Evolutionary conservation across 192 early-diverging fungal species (phyloP).

Genomic region (Oehlia diaphana): DNA sequence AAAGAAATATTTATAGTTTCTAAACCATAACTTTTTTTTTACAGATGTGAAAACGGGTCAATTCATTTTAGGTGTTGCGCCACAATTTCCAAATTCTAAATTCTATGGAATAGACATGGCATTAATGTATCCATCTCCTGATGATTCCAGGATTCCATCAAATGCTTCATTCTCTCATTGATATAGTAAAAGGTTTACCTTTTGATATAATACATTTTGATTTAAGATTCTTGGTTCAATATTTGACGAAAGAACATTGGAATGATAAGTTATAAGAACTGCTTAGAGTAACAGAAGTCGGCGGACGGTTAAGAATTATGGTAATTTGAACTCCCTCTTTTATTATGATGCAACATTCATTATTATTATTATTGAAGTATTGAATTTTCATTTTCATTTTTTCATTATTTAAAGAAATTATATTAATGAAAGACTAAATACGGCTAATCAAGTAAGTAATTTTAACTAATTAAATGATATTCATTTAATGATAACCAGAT

Average conservation of each 20-base stretch:
- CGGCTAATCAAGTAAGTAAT: background rate
- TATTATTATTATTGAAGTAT: too few relatives aligned
- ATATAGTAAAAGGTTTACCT: constrained; percentile 39
- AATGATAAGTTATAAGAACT: constrained; percentile 29
- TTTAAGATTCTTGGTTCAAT: constrained; percentile 29
- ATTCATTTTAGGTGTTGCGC: background rate
- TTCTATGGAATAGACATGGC: constrained; percentile 19
- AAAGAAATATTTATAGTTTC: too few relatives aligned
- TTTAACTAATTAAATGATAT: too few relatives aligned
- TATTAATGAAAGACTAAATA: background rate
- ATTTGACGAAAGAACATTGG: constrained; percentile 1
- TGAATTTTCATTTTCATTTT: too few relatives aligned
- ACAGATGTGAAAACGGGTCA: constrained; percentile 4
- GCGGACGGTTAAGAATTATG: constrained; percentile 41
- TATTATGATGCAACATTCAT: too few relatives aligned
- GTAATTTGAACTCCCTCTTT: background rate
- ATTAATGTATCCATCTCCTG: constrained; percentile 20
- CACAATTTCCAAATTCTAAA: background rate
- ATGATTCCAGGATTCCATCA: constrained; percentile 21
- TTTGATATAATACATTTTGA: constrained; percentile 50
- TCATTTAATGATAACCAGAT: background rate
- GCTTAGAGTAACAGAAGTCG: constrained; percentile 37
- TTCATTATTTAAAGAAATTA: background rate
- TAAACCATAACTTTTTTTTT: too few relatives aligned
- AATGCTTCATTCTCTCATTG: constrained; percentile 34